Percentiles rank a stretch among this genome's conserved stretches.
Conservation (phyloP, 2,329 filamentous ascomycete genomes). For the Cladophialophora yegresii region DNA sequence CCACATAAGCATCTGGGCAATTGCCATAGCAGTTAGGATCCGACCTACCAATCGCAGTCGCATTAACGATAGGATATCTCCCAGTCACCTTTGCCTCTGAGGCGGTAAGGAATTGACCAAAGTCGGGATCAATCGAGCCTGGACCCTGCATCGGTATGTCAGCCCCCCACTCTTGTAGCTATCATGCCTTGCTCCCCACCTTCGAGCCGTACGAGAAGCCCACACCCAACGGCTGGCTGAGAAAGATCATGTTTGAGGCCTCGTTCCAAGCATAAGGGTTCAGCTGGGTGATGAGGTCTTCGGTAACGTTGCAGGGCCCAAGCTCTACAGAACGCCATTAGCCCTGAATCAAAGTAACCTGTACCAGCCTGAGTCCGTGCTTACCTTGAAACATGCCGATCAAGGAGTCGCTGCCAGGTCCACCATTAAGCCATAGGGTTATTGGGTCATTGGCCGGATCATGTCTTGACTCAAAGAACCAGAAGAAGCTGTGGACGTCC, state of each 20-base stretch:
- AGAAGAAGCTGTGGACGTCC: conserved; percentile 57
- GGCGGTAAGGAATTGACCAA: conserved; percentile 51
- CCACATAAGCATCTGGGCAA: not conserved
- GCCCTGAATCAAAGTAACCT: conserved; percentile 2
- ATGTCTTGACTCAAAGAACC: conserved; percentile 59
- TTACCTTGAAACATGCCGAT: conserved; percentile 48
- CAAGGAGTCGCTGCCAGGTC: conserved; percentile 47
- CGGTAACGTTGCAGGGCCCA: conserved; percentile 50
- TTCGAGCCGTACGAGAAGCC: conserved; percentile 55
- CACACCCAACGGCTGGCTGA: conserved; percentile 62
- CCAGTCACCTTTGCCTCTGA: conserved; percentile 49
- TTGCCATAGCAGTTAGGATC: not conserved
- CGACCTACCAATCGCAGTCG: conserved; percentile 46
- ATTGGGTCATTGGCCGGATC: conserved; percentile 50
- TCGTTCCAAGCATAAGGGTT: conserved; percentile 65
- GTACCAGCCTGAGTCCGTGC: conserved; percentile 8
- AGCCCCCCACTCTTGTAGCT: conserved; percentile 10
- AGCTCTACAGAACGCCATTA: conserved; percentile 40
- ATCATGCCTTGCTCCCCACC: conserved; percentile 34
- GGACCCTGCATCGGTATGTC: conserved; percentile 33
- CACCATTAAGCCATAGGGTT: conserved; percentile 49
- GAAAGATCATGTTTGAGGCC: conserved; percentile 61
- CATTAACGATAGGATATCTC: conserved; percentile 54
- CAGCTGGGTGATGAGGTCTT: conserved; percentile 48
- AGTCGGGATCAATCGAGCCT: conserved; percentile 48